Conservation (phyloP, 169 alveolate genomes). For the Cyclospora cayetanensis region DNA sequence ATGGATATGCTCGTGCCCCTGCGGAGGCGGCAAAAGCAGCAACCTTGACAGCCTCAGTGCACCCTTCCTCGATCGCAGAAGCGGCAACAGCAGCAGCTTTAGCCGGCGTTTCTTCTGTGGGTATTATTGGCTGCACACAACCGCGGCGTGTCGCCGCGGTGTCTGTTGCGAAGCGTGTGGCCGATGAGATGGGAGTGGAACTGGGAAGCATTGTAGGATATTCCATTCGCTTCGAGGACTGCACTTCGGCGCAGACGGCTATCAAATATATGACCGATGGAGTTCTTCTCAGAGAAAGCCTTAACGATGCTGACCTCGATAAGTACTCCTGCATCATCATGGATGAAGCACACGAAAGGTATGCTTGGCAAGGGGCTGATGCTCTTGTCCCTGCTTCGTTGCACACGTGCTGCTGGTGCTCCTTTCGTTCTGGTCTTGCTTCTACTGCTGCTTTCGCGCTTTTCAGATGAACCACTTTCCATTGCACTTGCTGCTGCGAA, state of each 20-base stretch:
- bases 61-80: background rate
- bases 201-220: conserved; percentile 98
- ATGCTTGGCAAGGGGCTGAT: background rate
- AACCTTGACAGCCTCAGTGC: conserved; percentile 20
- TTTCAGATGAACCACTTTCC: no score
- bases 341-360: conserved; percentile 99
- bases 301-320: conserved; percentile 98
- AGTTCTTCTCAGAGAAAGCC: conserved; percentile 97
- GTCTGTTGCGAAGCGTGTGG: conserved; percentile 99
- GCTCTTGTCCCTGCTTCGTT: background rate
- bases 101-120: conserved; percentile 77
- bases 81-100: background rate
- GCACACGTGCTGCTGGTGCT: background rate
- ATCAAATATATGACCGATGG: conserved; percentile 99
- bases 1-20: conserved; percentile 91
- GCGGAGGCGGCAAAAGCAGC: conserved; percentile 33
- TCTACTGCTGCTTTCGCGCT: background rate
- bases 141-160: conserved; percentile 99
- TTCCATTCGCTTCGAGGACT: conserved; percentile 98
- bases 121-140: conserved; percentile 99
- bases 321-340: conserved; percentile 96
- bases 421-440: background rate
- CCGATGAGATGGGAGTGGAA: conserved; percentile 97
- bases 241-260: conserved; percentile 93
- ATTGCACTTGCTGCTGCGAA: no score